Evolutionary conservation across 1,284 basidiomycete genomes (phyloP).

Genomic region (Sanghuangporus baumii): DNA sequence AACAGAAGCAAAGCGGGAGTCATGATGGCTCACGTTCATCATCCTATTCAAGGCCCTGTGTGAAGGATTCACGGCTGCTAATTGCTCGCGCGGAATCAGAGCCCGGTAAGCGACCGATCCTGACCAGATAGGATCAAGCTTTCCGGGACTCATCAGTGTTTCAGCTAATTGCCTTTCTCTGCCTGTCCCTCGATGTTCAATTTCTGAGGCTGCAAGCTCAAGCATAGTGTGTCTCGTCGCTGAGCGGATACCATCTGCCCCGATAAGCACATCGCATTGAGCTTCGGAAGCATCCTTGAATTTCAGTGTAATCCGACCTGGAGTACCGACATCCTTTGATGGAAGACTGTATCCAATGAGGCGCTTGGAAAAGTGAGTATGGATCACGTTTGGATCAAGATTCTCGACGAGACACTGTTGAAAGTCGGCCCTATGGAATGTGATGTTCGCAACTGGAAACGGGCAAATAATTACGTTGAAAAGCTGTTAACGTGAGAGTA

Average conservation of each 20-base stretch:
- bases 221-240: slow-evolving; percentile 20
- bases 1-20: neutral
- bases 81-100: slow-evolving; percentile 29
- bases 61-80: slow-evolving; percentile 26
- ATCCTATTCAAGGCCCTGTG: slow-evolving; percentile 31
- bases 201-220: neutral
- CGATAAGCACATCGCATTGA: slow-evolving; percentile 43
- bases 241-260: slow-evolving; percentile 42
- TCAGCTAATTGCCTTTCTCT: slow-evolving; percentile 18
- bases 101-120: slow-evolving; percentile 33
- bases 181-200: slow-evolving; percentile 13
- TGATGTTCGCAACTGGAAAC: slow-evolving; percentile 33
- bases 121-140: slow-evolving; percentile 32
- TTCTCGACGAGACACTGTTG: slow-evolving; percentile 34
- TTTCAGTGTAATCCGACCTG: slow-evolving; percentile 27
- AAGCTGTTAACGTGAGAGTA: no score
- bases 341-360: slow-evolving; percentile 31
- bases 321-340: slow-evolving; percentile 13
- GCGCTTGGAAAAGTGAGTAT: slow-evolving; percentile 33
- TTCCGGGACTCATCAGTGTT: slow-evolving; percentile 12
- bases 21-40: slow-evolving; percentile 30
- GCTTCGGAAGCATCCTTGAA: slow-evolving; percentile 40
- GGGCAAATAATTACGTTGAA: no score
- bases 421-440: slow-evolving; percentile 38
- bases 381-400: slow-evolving; percentile 27